Evolutionary conservation across 257 asterid species (phyloP).

Genomic region (Nicotiana otophora): DNA sequence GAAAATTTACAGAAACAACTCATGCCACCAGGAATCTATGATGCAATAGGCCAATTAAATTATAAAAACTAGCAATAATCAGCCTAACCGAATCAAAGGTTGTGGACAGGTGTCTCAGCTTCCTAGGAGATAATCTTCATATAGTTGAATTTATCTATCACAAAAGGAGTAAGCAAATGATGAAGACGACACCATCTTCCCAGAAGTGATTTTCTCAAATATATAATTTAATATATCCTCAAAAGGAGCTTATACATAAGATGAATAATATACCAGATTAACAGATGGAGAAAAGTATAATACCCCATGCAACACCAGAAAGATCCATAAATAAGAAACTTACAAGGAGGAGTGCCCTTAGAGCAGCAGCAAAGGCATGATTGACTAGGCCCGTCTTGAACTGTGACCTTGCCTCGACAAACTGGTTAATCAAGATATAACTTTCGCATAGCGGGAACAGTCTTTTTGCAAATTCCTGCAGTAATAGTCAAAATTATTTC

Average conservation of each 20-base stretch:
- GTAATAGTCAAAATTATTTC: conserved; percentile 7
- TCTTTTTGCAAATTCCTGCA: conserved; percentile 89
- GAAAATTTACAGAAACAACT: not conserved
- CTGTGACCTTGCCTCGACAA: conserved; percentile 89
- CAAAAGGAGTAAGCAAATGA: not conserved
- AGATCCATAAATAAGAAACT: conserved; percentile 27
- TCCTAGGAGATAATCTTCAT: not conserved
- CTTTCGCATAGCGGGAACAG: conserved; percentile 85
- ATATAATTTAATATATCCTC: not conserved
- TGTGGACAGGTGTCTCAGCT: not conserved
- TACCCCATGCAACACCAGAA: not conserved
- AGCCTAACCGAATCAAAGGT: not conserved
- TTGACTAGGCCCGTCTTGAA: conserved; percentile 89
- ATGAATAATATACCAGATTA: not conserved
- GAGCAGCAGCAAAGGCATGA: conserved; percentile 96
- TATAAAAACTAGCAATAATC: not conserved
- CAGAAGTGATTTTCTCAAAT: not conserved
- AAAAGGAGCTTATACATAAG: not conserved
- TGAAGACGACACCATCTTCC: not conserved
- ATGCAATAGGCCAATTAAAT: not conserved
- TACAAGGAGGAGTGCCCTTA: conserved; percentile 84
- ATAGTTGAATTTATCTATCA: not conserved
- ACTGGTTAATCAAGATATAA: conserved; percentile 64
- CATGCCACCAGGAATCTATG: not conserved
- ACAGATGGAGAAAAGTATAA: not conserved